phyloP scores from a whole-genome alignment of 139 green algal genomes.

The Chlamydomonas schloesseri region DNA sequence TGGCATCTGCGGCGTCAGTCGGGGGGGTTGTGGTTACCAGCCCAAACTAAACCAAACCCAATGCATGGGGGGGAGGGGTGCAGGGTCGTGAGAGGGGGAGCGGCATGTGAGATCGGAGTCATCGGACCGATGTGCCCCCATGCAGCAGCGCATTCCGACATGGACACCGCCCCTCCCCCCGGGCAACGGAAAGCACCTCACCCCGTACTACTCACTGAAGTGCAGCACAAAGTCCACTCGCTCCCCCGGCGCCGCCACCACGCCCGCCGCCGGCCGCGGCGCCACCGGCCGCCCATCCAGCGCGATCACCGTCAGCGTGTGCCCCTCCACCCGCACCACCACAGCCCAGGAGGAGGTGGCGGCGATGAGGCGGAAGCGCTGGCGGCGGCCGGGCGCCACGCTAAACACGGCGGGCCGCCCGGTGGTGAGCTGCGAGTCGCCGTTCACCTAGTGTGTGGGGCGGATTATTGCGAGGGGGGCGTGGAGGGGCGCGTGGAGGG shows the following conservation, averaged over 20 bases:
- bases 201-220: background rate
- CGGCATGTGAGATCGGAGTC: background rate
- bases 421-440: background rate
- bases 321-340: background rate
- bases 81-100: no score
- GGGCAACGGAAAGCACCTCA: no score
- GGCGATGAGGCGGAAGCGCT: slow-evolving; percentile 12
- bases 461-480: no score
- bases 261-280: background rate
- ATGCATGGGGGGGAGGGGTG: background rate
- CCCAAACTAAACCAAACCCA: no score
- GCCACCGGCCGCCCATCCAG: slow-evolving; percentile 6
- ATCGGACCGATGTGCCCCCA: background rate
- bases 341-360: slow-evolving; percentile 3
- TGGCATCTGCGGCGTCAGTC: background rate
- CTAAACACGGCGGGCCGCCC: slow-evolving; percentile 6
- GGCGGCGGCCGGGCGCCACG: background rate
- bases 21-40: no score
- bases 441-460: no score
- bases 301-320: slow-evolving; percentile 10
- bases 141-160: no score
- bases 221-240: background rate
- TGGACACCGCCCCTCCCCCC: no score
- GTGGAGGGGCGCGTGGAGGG: background rate
- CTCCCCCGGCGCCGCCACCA: slow-evolving; percentile 18